A percentile compares a stretch with the other conserved stretches of the same genome.
These are phyloP conservation scores for Rhodotorula sp. DNA, from an alignment of 1,284 basidiomycete genomes.

Conservation along the genomic window DNA sequence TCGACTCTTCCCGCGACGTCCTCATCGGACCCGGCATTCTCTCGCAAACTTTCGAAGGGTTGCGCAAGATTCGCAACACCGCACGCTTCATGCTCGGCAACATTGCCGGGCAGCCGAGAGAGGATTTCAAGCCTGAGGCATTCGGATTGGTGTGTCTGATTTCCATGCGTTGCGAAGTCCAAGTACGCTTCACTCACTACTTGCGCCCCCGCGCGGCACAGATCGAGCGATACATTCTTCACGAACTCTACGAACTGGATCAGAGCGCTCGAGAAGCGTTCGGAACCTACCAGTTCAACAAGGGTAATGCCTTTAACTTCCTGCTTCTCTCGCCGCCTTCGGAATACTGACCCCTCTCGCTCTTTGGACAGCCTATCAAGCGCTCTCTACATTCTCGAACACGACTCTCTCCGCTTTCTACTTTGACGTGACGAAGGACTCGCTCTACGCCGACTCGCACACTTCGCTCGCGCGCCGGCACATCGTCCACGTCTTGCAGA, in stretches of 20 bases:
- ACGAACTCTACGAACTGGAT: constrained; percentile 76
- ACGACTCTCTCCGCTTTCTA: constrained; percentile 64
- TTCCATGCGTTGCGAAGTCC: neutral
- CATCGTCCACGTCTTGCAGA: constrained; percentile 69
- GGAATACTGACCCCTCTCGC: neutral
- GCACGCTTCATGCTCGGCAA: constrained; percentile 88
- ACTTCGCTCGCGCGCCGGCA: constrained; percentile 61
- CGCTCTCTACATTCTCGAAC: constrained; percentile 53
- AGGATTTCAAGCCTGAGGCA: constrained; percentile 54
- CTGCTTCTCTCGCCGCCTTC: neutral
- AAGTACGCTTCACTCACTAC: no score
- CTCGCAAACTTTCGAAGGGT: constrained; percentile 70
- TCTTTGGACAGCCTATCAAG: constrained; percentile 50
- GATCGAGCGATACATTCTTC: constrained; percentile 82
- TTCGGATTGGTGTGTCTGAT: constrained; percentile 62
- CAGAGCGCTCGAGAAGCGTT: constrained; percentile 67
- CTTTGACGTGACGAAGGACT: constrained; percentile 89
- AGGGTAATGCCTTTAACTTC: constrained; percentile 58
- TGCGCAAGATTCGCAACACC: constrained; percentile 85
- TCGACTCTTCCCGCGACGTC: constrained; percentile 87
- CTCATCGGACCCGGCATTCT: constrained; percentile 79
- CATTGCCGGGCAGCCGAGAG: constrained; percentile 53
- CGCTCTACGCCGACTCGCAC: constrained; percentile 71
- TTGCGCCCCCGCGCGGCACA: constrained; percentile 47
- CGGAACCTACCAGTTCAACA: constrained; percentile 74